Evolutionary conservation across 202 grass and related monocot genomes (phyloP), one percentile per base, ranked within the genome.

Genomic region (Elaeis oleifera): DNA sequence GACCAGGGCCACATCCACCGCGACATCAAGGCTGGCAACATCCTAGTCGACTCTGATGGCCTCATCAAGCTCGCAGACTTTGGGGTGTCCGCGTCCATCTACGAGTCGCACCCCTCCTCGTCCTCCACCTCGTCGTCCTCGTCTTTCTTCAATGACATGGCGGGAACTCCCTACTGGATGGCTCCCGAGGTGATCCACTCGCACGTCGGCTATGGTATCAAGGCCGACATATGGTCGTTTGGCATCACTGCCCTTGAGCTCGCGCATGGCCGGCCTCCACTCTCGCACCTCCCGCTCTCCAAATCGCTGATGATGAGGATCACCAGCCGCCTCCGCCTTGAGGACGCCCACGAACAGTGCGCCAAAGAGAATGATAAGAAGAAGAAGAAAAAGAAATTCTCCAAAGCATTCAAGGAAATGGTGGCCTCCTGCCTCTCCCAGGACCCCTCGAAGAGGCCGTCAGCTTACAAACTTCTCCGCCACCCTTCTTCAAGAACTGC

Each of bases 121-220:
- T 23, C 81, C 1, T 23, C 72, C 0, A 22, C 60, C 3, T 55
- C 27, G 5, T 5, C 70, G 3, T 39, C 50, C 2, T 81, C 89
- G 0, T 85, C 82, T 5, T 86, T 67, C 79, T 86, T 90, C 68
- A 89, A 63, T 61, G 85, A 90, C 60, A 79, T 95, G 71, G 86
- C 86, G 0, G 90, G 90, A 11, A 95, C 90, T 62, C 86, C 90
- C 18, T 90, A 95, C 54, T 95, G 86, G 90, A 95, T 95, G 90
- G 90, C 90, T 4, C 90, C 90, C 14, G 90, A 95, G 80, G 86
- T 95, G 6, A 87, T 95, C 69, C 90, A 95, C 80, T 95, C 90
- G 11, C 90, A 90, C 64, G 69, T 81, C 18, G 90, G 90, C 2
- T 95, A 95, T 64, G 86, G 86, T n/a, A 76, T 95, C 32, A 95